Conservation (phyloP, 1,139 yeast genomes). For the Saccharomyces hybrid region DNA sequence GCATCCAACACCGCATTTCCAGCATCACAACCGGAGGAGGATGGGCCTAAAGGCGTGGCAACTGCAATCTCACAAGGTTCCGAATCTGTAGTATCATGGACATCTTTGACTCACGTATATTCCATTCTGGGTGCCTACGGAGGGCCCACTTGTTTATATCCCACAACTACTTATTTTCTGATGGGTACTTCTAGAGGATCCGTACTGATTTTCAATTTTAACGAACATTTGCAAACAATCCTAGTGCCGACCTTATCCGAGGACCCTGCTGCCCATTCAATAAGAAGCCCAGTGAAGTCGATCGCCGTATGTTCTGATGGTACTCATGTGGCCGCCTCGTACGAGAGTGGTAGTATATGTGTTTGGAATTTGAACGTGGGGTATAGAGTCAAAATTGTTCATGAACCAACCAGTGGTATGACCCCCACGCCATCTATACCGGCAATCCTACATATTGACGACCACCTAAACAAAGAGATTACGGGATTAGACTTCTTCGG, state of each 20-base stretch:
- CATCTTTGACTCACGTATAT: constrained; percentile 20
- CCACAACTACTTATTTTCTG: constrained; percentile 23
- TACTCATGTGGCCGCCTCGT: constrained; percentile 42
- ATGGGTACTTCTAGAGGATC: constrained; percentile 29
- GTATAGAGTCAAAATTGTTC: background rate
- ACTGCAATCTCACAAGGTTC: background rate
- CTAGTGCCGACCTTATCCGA: constrained; percentile 18
- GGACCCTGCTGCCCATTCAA: constrained; percentile 1
- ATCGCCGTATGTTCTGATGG: constrained; percentile 46
- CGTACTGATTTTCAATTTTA: constrained; percentile 25
- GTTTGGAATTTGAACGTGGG: constrained; percentile 39
- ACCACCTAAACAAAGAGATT: constrained; percentile 29
- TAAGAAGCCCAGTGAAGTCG: constrained; percentile 12
- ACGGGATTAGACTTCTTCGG: constrained; percentile 48
- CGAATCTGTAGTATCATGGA: constrained; percentile 19
- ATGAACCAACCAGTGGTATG: constrained; percentile 1
- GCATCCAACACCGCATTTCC: background rate
- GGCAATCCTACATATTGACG: constrained; percentile 24
- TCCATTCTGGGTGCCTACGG: constrained; percentile 25
- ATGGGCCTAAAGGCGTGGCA: background rate
- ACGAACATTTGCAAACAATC: constrained; percentile 22
- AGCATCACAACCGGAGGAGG: background rate
- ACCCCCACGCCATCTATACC: constrained; percentile 8
- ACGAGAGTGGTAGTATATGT: constrained; percentile 39
- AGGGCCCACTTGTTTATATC: constrained; percentile 23